Conservation (phyloP, 1,284 basidiomycete genomes). For the Bjerkandera adusta region DNA sequence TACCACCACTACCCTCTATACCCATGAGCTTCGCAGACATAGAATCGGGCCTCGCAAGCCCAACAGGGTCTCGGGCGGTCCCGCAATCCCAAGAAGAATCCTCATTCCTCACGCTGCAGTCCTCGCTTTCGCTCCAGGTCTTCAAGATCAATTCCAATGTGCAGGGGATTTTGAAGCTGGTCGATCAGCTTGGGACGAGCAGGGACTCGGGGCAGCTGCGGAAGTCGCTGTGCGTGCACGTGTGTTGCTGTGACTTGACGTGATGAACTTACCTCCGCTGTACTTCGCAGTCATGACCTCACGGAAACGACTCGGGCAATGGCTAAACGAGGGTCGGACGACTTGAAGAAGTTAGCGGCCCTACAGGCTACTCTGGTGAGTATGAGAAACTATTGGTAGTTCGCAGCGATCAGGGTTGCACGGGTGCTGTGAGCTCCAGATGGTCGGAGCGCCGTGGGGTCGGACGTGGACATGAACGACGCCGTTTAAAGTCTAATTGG, state of each 20-base stretch:
- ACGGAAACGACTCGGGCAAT: conserved; percentile 93
- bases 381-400: conserved; percentile 12
- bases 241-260: background rate
- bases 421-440: no score
- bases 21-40: conserved; percentile 80
- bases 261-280: background rate
- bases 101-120: conserved; percentile 77
- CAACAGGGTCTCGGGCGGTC: conserved; percentile 33
- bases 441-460: no score
- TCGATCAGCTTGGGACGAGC: conserved; percentile 85
- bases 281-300: conserved; percentile 67
- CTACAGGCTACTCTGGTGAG: conserved; percentile 65
- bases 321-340: conserved; percentile 91
- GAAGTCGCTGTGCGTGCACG: conserved; percentile 70
- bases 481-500: background rate
- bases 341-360: conserved; percentile 82
- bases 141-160: conserved; percentile 99
- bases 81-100: conserved; percentile 66
- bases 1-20: conserved; percentile 3
- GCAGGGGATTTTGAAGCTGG: conserved; percentile 88
- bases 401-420: background rate
- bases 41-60: conserved; percentile 57
- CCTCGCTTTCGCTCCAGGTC: conserved; percentile 88
- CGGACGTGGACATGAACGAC: background rate
- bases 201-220: conserved; percentile 76